Evolutionary conservation across 2,329 filamentous ascomycete species (phyloP).

Genomic region (Aspergillus sp.): DNA sequence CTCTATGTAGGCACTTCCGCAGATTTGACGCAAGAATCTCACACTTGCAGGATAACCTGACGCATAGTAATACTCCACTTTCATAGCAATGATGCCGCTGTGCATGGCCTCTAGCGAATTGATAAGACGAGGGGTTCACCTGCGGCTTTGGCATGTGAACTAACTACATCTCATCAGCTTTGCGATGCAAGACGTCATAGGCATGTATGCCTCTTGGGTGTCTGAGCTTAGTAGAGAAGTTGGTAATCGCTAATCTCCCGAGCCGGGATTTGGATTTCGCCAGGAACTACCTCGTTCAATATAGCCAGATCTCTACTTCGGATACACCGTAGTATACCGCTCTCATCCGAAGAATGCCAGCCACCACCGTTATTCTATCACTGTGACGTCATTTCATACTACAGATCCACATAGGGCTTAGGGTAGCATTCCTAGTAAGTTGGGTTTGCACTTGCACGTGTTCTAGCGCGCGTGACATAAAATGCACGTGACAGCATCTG

Average conservation of each 20-base stretch:
- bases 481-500: not conserved
- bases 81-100: not conserved
- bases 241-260: not conserved
- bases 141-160: not conserved
- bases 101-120: not conserved
- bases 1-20: not conserved
- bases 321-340: not conserved
- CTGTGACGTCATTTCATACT: conserved; percentile 1
- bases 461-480: conserved; percentile 6
- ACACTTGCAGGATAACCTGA: not conserved
- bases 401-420: conserved; percentile 9
- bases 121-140: not conserved
- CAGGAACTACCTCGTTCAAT: not conserved
- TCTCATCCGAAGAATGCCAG: conserved; percentile 5
- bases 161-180: not conserved
- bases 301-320: not conserved
- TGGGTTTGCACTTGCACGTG: not conserved
- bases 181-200: not conserved
- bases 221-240: not conserved
- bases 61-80: not conserved
- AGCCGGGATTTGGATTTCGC: not conserved
- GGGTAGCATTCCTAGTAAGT: not conserved
- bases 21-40: not conserved
- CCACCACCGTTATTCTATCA: not conserved
- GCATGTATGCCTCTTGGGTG: not conserved